Conservation (phyloP, 192 early-diverging fungal species). For the Podila minutissima region DNA sequence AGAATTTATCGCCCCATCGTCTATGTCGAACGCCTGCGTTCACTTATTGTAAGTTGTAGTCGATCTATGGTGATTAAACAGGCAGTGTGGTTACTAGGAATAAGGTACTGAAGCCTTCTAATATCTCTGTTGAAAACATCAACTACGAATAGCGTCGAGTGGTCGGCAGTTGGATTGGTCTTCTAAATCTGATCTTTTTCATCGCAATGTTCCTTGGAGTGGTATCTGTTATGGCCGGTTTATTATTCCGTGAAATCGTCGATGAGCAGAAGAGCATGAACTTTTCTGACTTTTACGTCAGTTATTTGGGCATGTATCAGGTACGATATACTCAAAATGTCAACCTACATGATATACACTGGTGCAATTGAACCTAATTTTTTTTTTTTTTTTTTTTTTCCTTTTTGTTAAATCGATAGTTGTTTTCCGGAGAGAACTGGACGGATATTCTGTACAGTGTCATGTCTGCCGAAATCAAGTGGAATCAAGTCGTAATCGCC, state of each 20-base stretch:
- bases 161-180: slow-evolving; percentile 65
- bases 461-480: slow-evolving; percentile 47
- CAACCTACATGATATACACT: too few relatives aligned
- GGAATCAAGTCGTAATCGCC: slow-evolving; percentile 47
- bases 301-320: slow-evolving; percentile 64
- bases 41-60: slow-evolving; percentile 54
- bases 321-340: slow-evolving; percentile 19
- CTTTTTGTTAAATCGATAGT: slow-evolving; percentile 26
- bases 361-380: too few relatives aligned
- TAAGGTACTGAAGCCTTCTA: too few relatives aligned
- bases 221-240: slow-evolving; percentile 59
- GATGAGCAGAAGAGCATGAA: slow-evolving; percentile 10
- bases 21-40: slow-evolving; percentile 55
- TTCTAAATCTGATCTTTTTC: slow-evolving; percentile 68
- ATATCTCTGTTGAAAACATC: too few relatives aligned
- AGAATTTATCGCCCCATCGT: slow-evolving; percentile 62
- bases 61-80: too few relatives aligned
- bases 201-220: slow-evolving; percentile 61
- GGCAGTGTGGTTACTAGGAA: too few relatives aligned
- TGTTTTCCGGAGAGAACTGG: slow-evolving; percentile 74
- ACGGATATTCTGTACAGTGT: slow-evolving; percentile 62
- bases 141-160: slow-evolving; percentile 51
- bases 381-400: too few relatives aligned
- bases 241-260: slow-evolving; percentile 37
- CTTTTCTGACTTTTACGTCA: slow-evolving; percentile 62